phyloP scores from a whole-genome alignment of 768 basidiomycete genomes.

The Crassisporium funariophilum region DNA sequence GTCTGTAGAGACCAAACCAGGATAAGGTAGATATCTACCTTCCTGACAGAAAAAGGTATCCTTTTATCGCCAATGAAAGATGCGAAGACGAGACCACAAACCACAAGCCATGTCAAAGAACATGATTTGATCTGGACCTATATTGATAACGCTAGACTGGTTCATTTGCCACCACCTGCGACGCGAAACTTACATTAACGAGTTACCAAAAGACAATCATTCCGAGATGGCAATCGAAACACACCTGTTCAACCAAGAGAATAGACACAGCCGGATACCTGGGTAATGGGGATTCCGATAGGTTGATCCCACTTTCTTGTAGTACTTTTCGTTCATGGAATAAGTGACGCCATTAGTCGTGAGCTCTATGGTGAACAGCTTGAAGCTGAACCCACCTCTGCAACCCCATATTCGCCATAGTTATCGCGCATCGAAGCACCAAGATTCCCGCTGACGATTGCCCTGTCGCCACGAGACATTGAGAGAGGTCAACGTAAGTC shows the following conservation, averaged over 20 bases:
- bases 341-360: not conserved
- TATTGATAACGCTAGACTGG: constrained; percentile 14
- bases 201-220: not conserved
- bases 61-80: not conserved
- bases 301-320: constrained; percentile 62
- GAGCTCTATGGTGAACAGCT: not conserved
- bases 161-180: constrained; percentile 45
- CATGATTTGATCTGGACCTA: constrained; percentile 26
- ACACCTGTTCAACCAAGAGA: constrained; percentile 54
- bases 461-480: constrained; percentile 41
- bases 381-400: constrained; percentile 42
- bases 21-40: constrained; percentile 25
- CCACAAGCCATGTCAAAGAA: constrained; percentile 64
- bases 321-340: constrained; percentile 47
- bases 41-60: constrained; percentile 19
- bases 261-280: constrained; percentile 58
- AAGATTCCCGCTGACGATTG: constrained; percentile 32
- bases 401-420: constrained; percentile 51
- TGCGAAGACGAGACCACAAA: constrained; percentile 33
- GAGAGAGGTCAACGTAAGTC: not conserved
- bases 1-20: constrained; percentile 2
- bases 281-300: constrained; percentile 78
- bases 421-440: constrained; percentile 43
- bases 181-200: constrained; percentile 2
- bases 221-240: constrained; percentile 4